Evolutionary conservation across 1,284 basidiomycete species (phyloP).

Genomic region (Sanghuangporus baumii): DNA sequence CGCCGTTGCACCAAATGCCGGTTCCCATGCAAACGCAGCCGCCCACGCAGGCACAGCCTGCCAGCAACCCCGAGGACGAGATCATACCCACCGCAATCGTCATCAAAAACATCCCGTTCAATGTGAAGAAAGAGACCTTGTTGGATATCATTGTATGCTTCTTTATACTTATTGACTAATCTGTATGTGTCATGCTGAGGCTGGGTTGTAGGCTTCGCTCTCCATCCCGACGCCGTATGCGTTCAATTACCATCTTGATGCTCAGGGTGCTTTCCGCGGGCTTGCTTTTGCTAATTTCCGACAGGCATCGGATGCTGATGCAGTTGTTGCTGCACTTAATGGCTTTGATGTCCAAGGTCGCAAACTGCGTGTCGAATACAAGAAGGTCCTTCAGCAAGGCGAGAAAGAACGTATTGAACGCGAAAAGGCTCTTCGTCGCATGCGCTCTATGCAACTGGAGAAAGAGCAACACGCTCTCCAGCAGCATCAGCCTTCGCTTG

Average conservation of each 20-base stretch:
- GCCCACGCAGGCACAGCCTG: slow-evolving; percentile 31
- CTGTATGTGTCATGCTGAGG: neutral
- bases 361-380: slow-evolving; percentile 98
- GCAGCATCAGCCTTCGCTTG: slow-evolving; percentile 33
- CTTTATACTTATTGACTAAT: slow-evolving; percentile 13
- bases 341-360: slow-evolving; percentile 97
- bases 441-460: slow-evolving; percentile 94
- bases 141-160: slow-evolving; percentile 88
- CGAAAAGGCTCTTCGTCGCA: slow-evolving; percentile 97
- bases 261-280: slow-evolving; percentile 93
- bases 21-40: slow-evolving; percentile 36
- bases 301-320: slow-evolving; percentile 85
- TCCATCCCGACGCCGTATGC: slow-evolving; percentile 98
- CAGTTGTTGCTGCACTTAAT: slow-evolving; percentile 92
- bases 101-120: slow-evolving; percentile 99
- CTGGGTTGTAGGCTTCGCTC: slow-evolving; percentile 64
- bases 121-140: slow-evolving; percentile 92
- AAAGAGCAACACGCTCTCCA: slow-evolving; percentile 55
- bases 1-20: slow-evolving; percentile 51
- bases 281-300: slow-evolving; percentile 99
- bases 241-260: slow-evolving; percentile 98
- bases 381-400: slow-evolving; percentile 97
- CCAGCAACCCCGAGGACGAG: slow-evolving; percentile 66
- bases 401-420: slow-evolving; percentile 99
- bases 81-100: slow-evolving; percentile 99